Percentiles rank a stretch among this genome's conserved stretches.
These are phyloP conservation scores for Salvia rosmarinus DNA, from an alignment of 257 asterid species.

Conservation along the genomic window DNA sequence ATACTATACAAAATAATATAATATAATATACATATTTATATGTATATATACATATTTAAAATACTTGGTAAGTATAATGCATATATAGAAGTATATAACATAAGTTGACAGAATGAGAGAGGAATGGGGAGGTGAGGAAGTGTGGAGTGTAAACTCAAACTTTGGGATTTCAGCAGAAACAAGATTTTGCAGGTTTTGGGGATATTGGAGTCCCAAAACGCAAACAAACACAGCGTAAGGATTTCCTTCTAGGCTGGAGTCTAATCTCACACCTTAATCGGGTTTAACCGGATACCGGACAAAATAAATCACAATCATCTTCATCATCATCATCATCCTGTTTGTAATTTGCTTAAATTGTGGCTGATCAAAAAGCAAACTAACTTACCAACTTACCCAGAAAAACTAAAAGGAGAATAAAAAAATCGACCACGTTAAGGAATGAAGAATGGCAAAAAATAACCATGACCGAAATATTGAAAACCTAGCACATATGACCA, in stretches of 20 bases:
- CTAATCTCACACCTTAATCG: not conserved
- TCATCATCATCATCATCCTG: not conserved
- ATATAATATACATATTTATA: not conserved
- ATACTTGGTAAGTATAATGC: not conserved
- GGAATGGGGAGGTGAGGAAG: too few relatives aligned
- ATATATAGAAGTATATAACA: not conserved
- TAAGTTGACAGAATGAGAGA: too few relatives aligned
- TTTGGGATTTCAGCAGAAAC: too few relatives aligned
- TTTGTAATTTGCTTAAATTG: not conserved
- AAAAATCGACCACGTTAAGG: not conserved
- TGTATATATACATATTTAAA: not conserved
- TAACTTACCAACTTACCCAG: not conserved
- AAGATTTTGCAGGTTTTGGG: not conserved
- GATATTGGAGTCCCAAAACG: not conserved
- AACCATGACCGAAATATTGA: not conserved
- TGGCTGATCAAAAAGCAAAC: constrained; percentile 5
- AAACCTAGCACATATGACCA: constrained; percentile 25
- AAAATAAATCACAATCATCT: too few relatives aligned
- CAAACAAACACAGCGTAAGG: not conserved
- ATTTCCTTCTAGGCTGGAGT: not conserved
- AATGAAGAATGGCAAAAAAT: not conserved
- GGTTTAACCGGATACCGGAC: too few relatives aligned
- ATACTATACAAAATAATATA: too few relatives aligned
- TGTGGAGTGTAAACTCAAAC: too few relatives aligned
- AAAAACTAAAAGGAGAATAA: not conserved